These are phyloP conservation scores for Arctium lappa DNA, from an alignment of 129 eudicot genomes.

Conservation along the genomic window DNA sequence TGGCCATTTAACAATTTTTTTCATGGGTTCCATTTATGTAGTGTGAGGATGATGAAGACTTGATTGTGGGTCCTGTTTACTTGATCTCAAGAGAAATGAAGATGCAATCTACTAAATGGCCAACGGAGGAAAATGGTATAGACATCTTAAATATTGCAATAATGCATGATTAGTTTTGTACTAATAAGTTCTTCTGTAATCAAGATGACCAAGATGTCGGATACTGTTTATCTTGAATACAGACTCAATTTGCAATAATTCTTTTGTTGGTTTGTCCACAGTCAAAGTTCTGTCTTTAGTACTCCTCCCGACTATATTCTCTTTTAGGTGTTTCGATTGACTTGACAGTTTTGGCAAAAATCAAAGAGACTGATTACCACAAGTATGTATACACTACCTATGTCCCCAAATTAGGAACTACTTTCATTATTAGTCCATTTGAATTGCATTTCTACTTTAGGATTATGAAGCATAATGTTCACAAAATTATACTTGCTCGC, in stretches of 20 bases:
- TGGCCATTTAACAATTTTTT: background rate
- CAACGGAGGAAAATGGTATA: background rate
- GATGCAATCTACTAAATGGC: background rate
- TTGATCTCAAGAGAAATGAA: background rate
- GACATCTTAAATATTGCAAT: background rate
- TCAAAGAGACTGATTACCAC: conserved; percentile 4
- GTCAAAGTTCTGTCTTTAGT: background rate
- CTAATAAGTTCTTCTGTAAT: background rate
- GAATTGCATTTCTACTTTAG: background rate
- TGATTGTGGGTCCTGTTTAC: background rate
- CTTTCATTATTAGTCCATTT: background rate
- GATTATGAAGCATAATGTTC: background rate
- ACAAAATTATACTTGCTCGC: background rate
- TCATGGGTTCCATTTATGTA: background rate
- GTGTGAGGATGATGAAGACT: background rate
- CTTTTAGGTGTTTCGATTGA: background rate
- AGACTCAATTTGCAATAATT: background rate
- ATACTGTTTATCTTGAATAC: background rate
- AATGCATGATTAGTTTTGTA: background rate
- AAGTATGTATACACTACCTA: background rate
- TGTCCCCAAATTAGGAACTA: background rate
- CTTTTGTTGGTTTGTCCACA: background rate
- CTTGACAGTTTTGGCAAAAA: background rate
- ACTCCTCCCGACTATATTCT: background rate
- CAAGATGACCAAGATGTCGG: background rate